A percentile compares a stretch with the other conserved stretches of the same genome.
Conservation (phyloP, 371 early-diverging fungal genomes). For the Cokeromyces recurvatus region DNA sequence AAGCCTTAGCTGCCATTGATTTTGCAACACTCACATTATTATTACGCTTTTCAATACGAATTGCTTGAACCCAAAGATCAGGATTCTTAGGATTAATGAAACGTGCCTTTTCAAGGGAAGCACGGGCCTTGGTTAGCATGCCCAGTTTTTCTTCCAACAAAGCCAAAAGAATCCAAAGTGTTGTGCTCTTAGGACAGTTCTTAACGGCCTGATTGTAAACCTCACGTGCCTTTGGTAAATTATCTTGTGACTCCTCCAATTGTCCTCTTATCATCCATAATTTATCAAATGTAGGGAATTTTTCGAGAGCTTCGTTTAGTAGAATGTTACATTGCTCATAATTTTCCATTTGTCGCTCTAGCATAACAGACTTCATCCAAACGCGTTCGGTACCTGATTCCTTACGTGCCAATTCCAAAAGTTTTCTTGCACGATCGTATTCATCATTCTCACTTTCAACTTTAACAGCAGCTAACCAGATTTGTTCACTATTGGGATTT, state of each 20-base stretch:
- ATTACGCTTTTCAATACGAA: constrained; percentile 75
- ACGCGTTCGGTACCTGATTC: constrained; percentile 71
- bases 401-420: constrained; percentile 76
- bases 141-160: constrained; percentile 75
- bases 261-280: constrained; percentile 94
- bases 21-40: constrained; percentile 72
- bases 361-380: constrained; percentile 93
- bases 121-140: constrained; percentile 75
- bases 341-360: constrained; percentile 79
- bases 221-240: constrained; percentile 70
- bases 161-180: constrained; percentile 80
- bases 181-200: constrained; percentile 69
- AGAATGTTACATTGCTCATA: constrained; percentile 65
- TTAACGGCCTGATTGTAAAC: constrained; percentile 76
- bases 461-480: constrained; percentile 95
- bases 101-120: constrained; percentile 84
- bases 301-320: constrained; percentile 61
- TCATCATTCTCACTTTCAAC: constrained; percentile 88
- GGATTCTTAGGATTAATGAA: constrained; percentile 77
- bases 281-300: constrained; percentile 80
- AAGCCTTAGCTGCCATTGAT: constrained; percentile 78
- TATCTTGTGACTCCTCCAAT: constrained; percentile 50
- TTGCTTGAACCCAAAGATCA: constrained; percentile 86
- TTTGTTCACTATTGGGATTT: constrained; percentile 88
- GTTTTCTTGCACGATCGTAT: constrained; percentile 71